phyloP scores from a whole-genome alignment of 805 yeast genomes.

The Saccharomycopsis sp. region DNA sequence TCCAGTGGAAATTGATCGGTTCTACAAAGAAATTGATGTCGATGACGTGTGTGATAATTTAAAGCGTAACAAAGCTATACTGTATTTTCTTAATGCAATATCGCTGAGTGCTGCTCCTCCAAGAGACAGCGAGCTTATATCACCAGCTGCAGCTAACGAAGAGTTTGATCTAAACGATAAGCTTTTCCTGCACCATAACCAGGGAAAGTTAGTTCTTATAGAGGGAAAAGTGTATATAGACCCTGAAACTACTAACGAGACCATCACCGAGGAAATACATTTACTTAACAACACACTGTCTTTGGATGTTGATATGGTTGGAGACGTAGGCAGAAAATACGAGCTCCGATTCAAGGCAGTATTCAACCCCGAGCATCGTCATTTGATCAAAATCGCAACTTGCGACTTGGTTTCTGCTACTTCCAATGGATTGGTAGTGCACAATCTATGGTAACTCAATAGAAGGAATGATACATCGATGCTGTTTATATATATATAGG shows the following conservation, averaged over 20 bases:
- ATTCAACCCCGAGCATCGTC: constrained; percentile 9
- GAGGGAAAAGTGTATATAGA: background rate
- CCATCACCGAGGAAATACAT: background rate
- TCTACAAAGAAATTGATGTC: background rate
- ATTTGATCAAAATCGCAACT: constrained; percentile 3
- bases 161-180: background rate
- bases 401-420: constrained; percentile 1
- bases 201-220: background rate
- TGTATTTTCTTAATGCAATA: background rate
- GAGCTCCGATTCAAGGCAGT: constrained; percentile 1
- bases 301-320: background rate
- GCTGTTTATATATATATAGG: background rate
- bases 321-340: background rate
- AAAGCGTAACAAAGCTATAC: background rate
- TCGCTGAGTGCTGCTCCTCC: background rate
- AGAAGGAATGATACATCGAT: no score
- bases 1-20: background rate
- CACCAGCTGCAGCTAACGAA: background rate
- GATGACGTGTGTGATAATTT: background rate
- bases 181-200: background rate
- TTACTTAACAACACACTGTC: background rate
- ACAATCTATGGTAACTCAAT: background rate
- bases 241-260: background rate
- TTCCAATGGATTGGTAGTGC: background rate
- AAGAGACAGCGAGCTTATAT: background rate